Evolutionary conservation across 257 asterid genomes (phyloP).

Genomic region (Salvia rosmarinus): DNA sequence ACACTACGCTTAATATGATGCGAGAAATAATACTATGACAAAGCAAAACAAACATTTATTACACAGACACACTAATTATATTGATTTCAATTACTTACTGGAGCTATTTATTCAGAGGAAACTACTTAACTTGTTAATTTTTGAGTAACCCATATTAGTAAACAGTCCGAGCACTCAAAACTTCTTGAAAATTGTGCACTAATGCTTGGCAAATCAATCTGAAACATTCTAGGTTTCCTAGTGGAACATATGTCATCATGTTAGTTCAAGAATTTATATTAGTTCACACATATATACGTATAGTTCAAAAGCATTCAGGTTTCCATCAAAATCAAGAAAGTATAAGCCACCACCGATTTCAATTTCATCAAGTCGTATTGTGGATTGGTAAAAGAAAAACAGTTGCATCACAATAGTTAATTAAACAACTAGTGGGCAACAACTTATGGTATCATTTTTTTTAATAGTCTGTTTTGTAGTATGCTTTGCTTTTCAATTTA

Average conservation of each 20-base stretch:
- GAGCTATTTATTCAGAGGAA: no score
- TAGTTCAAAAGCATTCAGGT: slow-evolving; percentile 11
- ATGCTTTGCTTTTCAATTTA: background rate
- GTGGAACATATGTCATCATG: slow-evolving; percentile 26
- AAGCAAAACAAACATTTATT: no score
- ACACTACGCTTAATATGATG: no score
- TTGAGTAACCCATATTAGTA: no score
- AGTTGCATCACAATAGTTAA: slow-evolving; percentile 22
- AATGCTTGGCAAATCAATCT: background rate
- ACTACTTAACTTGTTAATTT: no score
- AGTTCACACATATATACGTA: background rate
- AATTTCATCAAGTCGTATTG: slow-evolving; percentile 30
- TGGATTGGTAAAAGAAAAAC: slow-evolving; percentile 15
- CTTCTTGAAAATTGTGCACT: background rate
- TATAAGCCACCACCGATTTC: slow-evolving; percentile 24
- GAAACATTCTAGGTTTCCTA: background rate
- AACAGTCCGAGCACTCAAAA: background rate
- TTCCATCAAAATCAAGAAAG: slow-evolving; percentile 39
- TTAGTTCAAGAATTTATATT: slow-evolving; percentile 18
- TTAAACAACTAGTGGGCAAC: slow-evolving; percentile 31
- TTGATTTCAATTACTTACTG: no score
- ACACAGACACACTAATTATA: no score
- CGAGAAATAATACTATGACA: no score
- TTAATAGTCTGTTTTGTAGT: background rate
- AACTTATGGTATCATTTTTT: slow-evolving; percentile 19